Conservation (phyloP, 768 basidiomycete genomes). For the Terana coerulea region DNA sequence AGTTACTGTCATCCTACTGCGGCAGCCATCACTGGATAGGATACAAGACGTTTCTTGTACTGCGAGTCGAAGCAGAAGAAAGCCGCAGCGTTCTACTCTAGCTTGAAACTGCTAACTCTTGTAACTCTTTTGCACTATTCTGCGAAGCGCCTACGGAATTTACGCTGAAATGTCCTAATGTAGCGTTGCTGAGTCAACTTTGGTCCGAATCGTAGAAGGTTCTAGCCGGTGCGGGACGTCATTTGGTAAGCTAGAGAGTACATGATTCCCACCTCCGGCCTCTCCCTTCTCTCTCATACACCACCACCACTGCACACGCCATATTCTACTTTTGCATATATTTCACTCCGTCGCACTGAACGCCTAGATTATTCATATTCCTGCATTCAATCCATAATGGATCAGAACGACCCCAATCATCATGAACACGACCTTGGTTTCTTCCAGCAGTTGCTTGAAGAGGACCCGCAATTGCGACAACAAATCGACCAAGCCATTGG, state of each 20-base stretch:
- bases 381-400: slow-evolving; percentile 14
- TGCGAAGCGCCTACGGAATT: too few relatives aligned
- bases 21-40: too few relatives aligned
- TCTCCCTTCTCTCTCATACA: not conserved
- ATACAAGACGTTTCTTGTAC: too few relatives aligned
- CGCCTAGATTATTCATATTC: not conserved
- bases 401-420: slow-evolving; percentile 17
- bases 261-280: not conserved
- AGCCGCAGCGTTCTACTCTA: too few relatives aligned
- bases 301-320: slow-evolving; percentile 12
- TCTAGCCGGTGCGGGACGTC: slow-evolving; percentile 1
- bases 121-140: too few relatives aligned
- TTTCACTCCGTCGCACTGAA: too few relatives aligned
- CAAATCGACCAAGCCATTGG: not conserved
- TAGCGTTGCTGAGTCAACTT: too few relatives aligned
- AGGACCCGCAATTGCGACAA: slow-evolving; percentile 9
- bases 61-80: too few relatives aligned
- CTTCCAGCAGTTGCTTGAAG: slow-evolving; percentile 4
- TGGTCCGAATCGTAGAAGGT: not conserved
- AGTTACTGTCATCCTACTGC: too few relatives aligned
- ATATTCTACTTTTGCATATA: not conserved
- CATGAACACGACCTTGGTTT: slow-evolving; percentile 5
- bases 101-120: too few relatives aligned
- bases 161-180: too few relatives aligned
- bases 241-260: slow-evolving; percentile 3